phyloP scores from a whole-genome alignment of 345 rosid genomes.

The Populus pruinosa region DNA sequence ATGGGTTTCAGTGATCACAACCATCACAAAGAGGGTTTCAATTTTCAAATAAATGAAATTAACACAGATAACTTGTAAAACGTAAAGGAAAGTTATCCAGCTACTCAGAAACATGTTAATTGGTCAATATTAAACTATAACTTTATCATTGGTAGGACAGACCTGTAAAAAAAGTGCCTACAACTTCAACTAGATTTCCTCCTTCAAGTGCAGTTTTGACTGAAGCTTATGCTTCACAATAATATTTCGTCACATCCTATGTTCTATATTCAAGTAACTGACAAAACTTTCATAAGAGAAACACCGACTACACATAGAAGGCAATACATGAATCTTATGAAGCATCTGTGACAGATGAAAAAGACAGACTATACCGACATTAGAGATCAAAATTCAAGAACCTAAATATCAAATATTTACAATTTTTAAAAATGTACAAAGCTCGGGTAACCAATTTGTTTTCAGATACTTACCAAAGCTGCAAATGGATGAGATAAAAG shows the following conservation, averaged over 20 bases:
- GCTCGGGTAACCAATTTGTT: neutral
- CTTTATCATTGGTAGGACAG: neutral
- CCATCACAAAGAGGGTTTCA: neutral
- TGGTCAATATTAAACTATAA: neutral
- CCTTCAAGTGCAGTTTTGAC: neutral
- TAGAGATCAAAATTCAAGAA: neutral
- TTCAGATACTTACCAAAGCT: conserved; percentile 40
- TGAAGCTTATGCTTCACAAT: neutral
- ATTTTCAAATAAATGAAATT: neutral
- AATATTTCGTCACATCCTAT: neutral
- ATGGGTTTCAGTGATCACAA: neutral
- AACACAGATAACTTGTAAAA: neutral
- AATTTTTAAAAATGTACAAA: neutral
- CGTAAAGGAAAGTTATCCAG: too few species aligned
- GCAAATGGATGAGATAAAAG: conserved; percentile 24
- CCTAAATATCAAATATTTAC: neutral
- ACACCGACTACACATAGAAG: neutral
- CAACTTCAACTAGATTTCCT: neutral
- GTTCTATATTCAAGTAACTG: neutral
- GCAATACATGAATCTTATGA: neutral
- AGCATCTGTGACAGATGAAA: neutral
- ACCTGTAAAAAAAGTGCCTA: neutral
- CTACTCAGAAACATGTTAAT: neutral
- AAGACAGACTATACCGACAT: neutral
- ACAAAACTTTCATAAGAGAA: neutral